Evolutionary conservation across 164 flowering plant genomes (phyloP), one percentile per base, ranked within the genome.

Genomic region (Liquidambar formosana): DNA sequence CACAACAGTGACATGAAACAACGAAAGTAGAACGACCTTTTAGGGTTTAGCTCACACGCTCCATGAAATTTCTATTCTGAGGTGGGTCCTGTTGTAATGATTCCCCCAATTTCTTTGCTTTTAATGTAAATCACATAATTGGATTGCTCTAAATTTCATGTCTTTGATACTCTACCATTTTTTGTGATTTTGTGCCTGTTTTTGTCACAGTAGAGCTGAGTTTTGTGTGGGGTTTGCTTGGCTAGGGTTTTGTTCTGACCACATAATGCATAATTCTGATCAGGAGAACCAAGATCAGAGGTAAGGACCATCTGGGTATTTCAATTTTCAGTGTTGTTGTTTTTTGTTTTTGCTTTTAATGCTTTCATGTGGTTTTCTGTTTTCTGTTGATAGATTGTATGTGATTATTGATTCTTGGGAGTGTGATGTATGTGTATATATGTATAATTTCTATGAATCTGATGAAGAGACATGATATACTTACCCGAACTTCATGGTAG

Each of bases 261-360:
- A 52, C 61, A 67, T 9, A 56, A 75, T 71, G 78, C 26, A 33
- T 13, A 71, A 57, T 75, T 64, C 78, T 62, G 70, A 51, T 66
- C 78, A 46, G 43, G 74, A 61, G 4, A 54, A 12, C 62, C 71
- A 52, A 66, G 78, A 75, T 67, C 78, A 67, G 65, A 75, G 75
- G 78, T 75, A 75, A 61, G 28, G 16, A 4, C 47, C 41, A 28
- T 27, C 43, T 71, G 71, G 71, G 64, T 46, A 61, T 61, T 43
- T 51, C 19, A 49, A n/a, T 2, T 26, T 58, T 47, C 44, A n/a
- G 14, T 43, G 60, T 19, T 61, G 54, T 67, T 61, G 28, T 38
- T 61, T 11, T 33, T 2, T 10, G 45, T 45, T 44, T 27, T 61
- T 26, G 38, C 5, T 47, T 61, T 53, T 0, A 21, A 15, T 44